Base-by-base conservation (phyloP, 83 land plant genomes). In the Diphasiastrum complanatum region DNA sequence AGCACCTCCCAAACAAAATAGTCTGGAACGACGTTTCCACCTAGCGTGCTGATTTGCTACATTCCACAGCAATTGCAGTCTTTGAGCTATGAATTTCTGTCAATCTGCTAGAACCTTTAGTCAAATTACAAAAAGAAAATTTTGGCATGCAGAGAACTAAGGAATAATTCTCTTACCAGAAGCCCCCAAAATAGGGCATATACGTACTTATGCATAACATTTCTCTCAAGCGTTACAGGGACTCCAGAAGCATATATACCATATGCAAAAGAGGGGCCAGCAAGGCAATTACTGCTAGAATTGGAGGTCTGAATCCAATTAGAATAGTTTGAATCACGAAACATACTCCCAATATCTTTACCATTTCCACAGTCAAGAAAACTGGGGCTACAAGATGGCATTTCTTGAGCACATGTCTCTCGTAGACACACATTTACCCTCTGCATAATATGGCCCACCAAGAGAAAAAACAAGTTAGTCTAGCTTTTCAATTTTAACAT, bases 11-110 rank as follows among this genome's bases (percentile, higher is more conserved):
- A 14, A 41, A 1, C 45, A 41, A 41, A 41, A 14, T 14, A 14
- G 45, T 18, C n/a, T 14, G 45, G 45, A 41, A 18, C n/a, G n/a
- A 41, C n/a, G 18, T 41, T 41, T 41, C 45, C 45, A 14, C 45
- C 45, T 41, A 41, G 45, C n/a, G 45, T 41, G 18, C 45, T 41
- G 45, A 41, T 41, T 41, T 41, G 45, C 45, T 41, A 18, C n/a
- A 38, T n/a, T n/a, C n/a, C n/a, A n/a, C n/a, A n/a, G n/a, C n/a
- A n/a, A n/a, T n/a, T n/a, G n/a, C n/a, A n/a, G n/a, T n/a, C n/a
- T n/a, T n/a, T n/a, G n/a, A n/a, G n/a, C n/a, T n/a, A 41, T 18
- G 18, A 41, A 41, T 14, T 14, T 41, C n/a, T 41, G 45, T 14
- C 45, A 41, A 14, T 41, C 45, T 14, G 12, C 45, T 14, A 18